These are phyloP conservation scores for Crithidia thermophila DNA, from an alignment of 208 protist species.

Conservation along the genomic window DNA sequence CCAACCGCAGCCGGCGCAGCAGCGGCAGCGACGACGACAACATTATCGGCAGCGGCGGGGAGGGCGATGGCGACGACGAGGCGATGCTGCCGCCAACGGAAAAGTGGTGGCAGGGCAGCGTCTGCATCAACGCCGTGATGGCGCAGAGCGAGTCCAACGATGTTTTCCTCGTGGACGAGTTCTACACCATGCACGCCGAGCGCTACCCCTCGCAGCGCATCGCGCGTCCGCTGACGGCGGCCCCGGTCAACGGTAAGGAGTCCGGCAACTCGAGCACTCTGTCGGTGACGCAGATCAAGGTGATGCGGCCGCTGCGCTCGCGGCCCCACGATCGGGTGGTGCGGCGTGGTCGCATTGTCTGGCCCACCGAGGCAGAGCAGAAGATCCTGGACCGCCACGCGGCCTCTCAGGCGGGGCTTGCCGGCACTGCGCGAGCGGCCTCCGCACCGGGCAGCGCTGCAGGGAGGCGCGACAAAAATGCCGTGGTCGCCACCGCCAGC, in stretches of 20 bases:
- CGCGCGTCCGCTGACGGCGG: slow-evolving; percentile 21
- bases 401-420: slow-evolving; percentile 2
- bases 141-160: slow-evolving; percentile 85
- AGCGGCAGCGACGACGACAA: slow-evolving; percentile 20
- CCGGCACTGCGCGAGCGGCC: not conserved
- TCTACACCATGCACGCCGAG: slow-evolving; percentile 74
- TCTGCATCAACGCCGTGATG: slow-evolving; percentile 75
- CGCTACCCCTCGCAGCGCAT: slow-evolving; percentile 62
- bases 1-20: slow-evolving; percentile 19
- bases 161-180: slow-evolving; percentile 89
- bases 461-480: no score
- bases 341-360: slow-evolving; percentile 49
- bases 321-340: slow-evolving; percentile 56
- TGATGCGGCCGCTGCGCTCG: slow-evolving; percentile 60
- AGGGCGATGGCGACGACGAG: slow-evolving; percentile 45
- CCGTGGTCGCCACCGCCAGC: not conserved
- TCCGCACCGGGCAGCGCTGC: not conserved
- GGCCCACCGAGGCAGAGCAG: slow-evolving; percentile 42
- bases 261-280: not conserved
- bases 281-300: slow-evolving; percentile 55
- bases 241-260: not conserved
- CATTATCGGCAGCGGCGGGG: not conserved
- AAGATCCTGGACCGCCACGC: slow-evolving; percentile 36
- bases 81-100: slow-evolving; percentile 38
- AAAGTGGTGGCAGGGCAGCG: slow-evolving; percentile 69